Evolutionary conservation across 306 rosid species (phyloP), one percentile per base, ranked within the genome.

Genomic region (Pterocarpus santalinus): DNA sequence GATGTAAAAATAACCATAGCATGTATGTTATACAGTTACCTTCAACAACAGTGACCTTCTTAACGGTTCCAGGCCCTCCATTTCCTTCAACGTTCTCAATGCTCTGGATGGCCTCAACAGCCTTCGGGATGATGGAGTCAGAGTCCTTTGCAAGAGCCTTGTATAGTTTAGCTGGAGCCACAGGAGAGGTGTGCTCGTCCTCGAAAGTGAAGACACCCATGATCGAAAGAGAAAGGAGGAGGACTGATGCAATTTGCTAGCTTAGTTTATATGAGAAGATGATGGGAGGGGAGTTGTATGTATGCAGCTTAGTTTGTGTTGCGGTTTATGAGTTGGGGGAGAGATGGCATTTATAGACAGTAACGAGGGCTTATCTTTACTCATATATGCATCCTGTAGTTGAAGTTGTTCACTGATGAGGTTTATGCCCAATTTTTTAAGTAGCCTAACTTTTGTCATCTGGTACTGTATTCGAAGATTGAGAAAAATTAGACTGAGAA

Each of bases 1-100:
- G 28, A 22, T 22, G 28, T 22, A 22, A 22, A 22, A 22, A 22
- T 22, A 22, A 22, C 28, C 28, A 22, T 1, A 6, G 9, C 7
- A 41, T 41, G 7, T 5, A 41, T 41, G 7, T 5, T 41, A 22
- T 41, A 38, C 5, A 41, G 8, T 17, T 16, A 77, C 88, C 85
- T 22, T 83, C 74, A 34, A 57, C 69, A 16, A 75, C 58, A 56
- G 22, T 67, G 58, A 84, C 44, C 66, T 80, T 76, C 64, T 82
- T 86, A 65, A 86, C 65, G 73, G 89, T 76, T 73, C 91, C 92
- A 12, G 82, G 70, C 0, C 85, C 89, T 0, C 91, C 87, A 58
- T 86, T 55, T 61, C 90, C 89, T 81, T 81, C 75, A 13, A 87
- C 2, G 30, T 38, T 61, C 46, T 89, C 89, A 1, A 41, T 0